A percentile compares a stretch with the other conserved stretches of the same genome.
phyloP scores from a whole-genome alignment of 73 alveolate species.

The Durusdinium trenchii region DNA sequence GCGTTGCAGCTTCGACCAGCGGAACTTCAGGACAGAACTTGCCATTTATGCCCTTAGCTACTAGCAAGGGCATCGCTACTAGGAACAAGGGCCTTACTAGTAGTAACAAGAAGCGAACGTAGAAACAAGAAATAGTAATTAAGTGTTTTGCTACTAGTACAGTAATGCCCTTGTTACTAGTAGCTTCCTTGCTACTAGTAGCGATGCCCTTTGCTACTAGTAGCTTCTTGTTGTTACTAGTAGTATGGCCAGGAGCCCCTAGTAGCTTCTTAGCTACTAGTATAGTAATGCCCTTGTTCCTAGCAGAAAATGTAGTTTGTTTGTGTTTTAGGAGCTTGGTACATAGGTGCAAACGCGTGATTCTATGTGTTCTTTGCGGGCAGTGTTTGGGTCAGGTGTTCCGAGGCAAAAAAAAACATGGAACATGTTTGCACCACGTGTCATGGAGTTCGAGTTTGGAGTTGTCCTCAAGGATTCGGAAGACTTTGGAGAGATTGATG shows the following conservation, averaged over 20 bases:
- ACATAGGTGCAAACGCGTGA: no score
- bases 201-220: neutral
- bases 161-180: neutral
- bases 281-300: neutral
- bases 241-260: no score
- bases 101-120: neutral
- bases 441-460: neutral
- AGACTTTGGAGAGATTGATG: constrained; percentile 29
- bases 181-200: no score
- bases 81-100: no score
- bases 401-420: no score
- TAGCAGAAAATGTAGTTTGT: neutral
- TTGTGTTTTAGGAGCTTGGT: no score
- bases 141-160: neutral
- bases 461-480: neutral
- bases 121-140: no score
- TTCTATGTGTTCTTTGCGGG: neutral
- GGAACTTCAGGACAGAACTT: neutral
- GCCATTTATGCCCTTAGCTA: neutral
- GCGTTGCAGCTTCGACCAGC: constrained; percentile 52
- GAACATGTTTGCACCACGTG: neutral
- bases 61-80: neutral
- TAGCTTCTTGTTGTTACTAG: no score
- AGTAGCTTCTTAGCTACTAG: no score
- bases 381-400: neutral